phyloP scores from a whole-genome alignment of 495 filamentous ascomycete genomes.

The Xylaria grammica region DNA sequence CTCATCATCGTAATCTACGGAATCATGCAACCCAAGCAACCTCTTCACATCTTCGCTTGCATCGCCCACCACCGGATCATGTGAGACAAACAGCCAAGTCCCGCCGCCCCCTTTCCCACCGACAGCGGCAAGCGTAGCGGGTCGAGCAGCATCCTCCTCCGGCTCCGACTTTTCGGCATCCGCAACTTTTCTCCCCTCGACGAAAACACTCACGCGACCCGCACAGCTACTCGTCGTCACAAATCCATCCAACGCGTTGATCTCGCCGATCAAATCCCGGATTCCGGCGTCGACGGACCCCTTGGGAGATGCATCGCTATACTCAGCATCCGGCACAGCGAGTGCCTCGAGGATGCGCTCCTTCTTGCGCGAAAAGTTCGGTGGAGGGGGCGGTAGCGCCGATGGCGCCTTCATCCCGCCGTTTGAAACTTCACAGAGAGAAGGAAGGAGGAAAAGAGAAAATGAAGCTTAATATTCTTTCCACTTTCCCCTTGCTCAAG shows the following conservation, averaged over 20 bases:
- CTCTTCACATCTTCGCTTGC: conserved; percentile 26
- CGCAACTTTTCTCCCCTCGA: conserved; percentile 70
- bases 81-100: conserved; percentile 85
- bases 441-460: background rate
- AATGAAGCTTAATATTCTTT: background rate
- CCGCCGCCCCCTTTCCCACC: conserved; percentile 85
- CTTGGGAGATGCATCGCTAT: conserved; percentile 83
- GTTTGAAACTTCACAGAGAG: background rate
- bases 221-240: conserved; percentile 94
- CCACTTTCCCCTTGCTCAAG: background rate
- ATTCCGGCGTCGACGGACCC: conserved; percentile 81
- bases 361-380: conserved; percentile 65
- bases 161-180: conserved; percentile 3
- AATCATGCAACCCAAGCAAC: conserved; percentile 20
- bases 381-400: conserved; percentile 30
- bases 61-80: conserved; percentile 64
- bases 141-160: conserved; percentile 17
- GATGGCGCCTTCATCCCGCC: background rate
- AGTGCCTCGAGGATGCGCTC: conserved; percentile 68
- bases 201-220: conserved; percentile 81
- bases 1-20: background rate
- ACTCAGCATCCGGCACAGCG: conserved; percentile 64
- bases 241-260: conserved; percentile 73
- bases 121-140: conserved; percentile 51
- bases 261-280: conserved; percentile 70